phyloP scores from a whole-genome alignment of 2,329 filamentous ascomycete species.

The Penicillium polonicum region DNA sequence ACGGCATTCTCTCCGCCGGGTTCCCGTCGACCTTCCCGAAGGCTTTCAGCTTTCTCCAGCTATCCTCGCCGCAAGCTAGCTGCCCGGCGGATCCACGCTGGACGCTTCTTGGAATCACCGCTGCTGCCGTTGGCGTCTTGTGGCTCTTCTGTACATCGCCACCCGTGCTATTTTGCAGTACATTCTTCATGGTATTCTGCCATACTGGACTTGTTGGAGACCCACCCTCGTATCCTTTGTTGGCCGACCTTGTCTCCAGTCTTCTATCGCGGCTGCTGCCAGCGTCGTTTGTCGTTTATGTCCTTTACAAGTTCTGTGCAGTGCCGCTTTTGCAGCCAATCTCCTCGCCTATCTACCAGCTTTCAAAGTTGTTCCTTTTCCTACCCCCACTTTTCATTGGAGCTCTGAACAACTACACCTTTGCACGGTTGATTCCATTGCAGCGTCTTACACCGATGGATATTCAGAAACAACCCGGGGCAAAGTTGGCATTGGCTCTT shows the following conservation, averaged over 20 bases:
- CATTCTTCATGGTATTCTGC: constrained; percentile 80
- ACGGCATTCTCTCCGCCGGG: constrained; percentile 72
- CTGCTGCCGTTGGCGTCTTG: constrained; percentile 73
- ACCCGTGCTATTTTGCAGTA: constrained; percentile 77
- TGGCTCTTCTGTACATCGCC: constrained; percentile 80
- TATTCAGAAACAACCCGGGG: constrained; percentile 83
- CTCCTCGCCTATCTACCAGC: constrained; percentile 59
- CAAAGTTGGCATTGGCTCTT: constrained; percentile 74
- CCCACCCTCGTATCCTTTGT: constrained; percentile 67
- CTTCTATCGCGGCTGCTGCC: constrained; percentile 81
- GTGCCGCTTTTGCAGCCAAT: constrained; percentile 69
- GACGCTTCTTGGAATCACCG: constrained; percentile 76
- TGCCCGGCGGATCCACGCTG: constrained; percentile 76
- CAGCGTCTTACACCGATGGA: constrained; percentile 89
- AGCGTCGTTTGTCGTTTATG: constrained; percentile 81
- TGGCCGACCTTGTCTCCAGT: constrained; percentile 71
- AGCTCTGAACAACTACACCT: constrained; percentile 89
- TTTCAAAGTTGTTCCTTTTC: constrained; percentile 90
- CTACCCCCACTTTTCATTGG: constrained; percentile 89
- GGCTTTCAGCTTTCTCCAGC: constrained; percentile 73
- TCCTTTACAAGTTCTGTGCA: constrained; percentile 82
- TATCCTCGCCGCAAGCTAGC: constrained; percentile 55
- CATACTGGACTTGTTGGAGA: constrained; percentile 89
- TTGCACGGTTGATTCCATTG: constrained; percentile 84
- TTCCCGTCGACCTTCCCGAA: constrained; percentile 91